Conservation (phyloP, 83 land plant genomes). For the Isoetes engelmannii region DNA sequence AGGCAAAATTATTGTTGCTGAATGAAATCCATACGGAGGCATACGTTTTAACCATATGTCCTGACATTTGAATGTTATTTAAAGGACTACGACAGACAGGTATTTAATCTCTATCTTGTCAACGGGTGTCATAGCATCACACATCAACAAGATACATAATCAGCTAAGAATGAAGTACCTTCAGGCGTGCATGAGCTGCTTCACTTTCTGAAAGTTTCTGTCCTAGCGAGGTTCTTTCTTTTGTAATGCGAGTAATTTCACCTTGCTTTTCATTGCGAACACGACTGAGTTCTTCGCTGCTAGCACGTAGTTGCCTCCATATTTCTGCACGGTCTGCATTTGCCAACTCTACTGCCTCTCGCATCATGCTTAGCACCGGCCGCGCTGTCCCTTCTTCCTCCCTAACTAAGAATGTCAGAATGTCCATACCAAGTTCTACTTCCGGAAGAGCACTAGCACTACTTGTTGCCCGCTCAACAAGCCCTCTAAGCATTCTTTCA, state of each 20-base stretch:
- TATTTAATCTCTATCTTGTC: no score
- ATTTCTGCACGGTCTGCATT: constrained; percentile 75
- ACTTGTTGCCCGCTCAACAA: constrained; percentile 76
- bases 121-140: no score
- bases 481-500: constrained; percentile 66
- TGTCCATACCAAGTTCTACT: constrained; percentile 70
- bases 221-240: constrained; percentile 53
- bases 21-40: neutral
- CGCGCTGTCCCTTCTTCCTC: constrained; percentile 80
- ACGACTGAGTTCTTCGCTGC: constrained; percentile 64
- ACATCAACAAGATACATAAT: no score
- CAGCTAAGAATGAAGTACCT: constrained; percentile 39
- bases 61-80: neutral
- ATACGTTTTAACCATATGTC: neutral
- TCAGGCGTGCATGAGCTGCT: constrained; percentile 46
- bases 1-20: neutral
- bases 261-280: constrained; percentile 55
- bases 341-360: constrained; percentile 73
- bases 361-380: constrained; percentile 83
- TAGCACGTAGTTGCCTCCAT: constrained; percentile 74
- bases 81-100: neutral
- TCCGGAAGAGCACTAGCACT: constrained; percentile 47
- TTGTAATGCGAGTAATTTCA: constrained; percentile 43
- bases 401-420: constrained; percentile 60
- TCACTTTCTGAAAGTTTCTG: constrained; percentile 70